phyloP scores from a whole-genome alignment of 139 green algal species.

The Eudorina sp. region DNA sequence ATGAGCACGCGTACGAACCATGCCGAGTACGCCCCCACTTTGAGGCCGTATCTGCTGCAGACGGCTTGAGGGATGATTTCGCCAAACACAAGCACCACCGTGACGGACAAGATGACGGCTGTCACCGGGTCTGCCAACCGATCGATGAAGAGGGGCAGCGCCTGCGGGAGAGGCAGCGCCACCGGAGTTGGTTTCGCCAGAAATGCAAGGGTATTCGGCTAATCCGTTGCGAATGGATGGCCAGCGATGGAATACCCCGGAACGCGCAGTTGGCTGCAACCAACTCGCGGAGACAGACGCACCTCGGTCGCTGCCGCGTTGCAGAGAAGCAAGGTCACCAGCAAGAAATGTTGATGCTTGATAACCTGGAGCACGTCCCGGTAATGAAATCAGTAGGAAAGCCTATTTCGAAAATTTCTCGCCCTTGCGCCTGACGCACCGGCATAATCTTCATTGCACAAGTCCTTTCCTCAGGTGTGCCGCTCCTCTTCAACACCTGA shows the following conservation, averaged over 20 bases:
- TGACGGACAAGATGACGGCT: constrained; percentile 75
- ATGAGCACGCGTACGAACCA: constrained; percentile 88
- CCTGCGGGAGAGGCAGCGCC: constrained; percentile 48
- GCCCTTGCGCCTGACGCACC: constrained; percentile 16
- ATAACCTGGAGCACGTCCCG: constrained; percentile 52
- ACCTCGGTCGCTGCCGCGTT: constrained; percentile 80
- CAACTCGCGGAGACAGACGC: background rate
- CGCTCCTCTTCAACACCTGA: constrained; percentile 78
- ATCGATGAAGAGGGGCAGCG: constrained; percentile 80
- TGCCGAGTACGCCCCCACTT: constrained; percentile 84
- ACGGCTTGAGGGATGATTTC: constrained; percentile 64
- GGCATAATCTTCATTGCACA: constrained; percentile 63
- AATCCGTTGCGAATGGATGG: background rate
- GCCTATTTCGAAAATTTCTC: background rate
- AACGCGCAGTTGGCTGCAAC: too few species aligned
- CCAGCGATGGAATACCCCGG: too few species aligned
- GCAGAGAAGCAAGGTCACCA: constrained; percentile 79
- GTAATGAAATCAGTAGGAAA: too few species aligned
- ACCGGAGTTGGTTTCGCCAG: too few species aligned
- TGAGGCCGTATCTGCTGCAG: constrained; percentile 91
- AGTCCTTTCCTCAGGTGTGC: constrained; percentile 64
- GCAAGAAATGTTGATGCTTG: constrained; percentile 73
- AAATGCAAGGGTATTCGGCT: too few species aligned
- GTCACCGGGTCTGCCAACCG: constrained; percentile 73
- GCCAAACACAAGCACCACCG: constrained; percentile 91